A percentile compares a stretch with the other conserved stretches of the same genome.
phyloP scores from a whole-genome alignment of 2,329 filamentous ascomycete genomes.

The Coccinonectria pachysandricola region DNA sequence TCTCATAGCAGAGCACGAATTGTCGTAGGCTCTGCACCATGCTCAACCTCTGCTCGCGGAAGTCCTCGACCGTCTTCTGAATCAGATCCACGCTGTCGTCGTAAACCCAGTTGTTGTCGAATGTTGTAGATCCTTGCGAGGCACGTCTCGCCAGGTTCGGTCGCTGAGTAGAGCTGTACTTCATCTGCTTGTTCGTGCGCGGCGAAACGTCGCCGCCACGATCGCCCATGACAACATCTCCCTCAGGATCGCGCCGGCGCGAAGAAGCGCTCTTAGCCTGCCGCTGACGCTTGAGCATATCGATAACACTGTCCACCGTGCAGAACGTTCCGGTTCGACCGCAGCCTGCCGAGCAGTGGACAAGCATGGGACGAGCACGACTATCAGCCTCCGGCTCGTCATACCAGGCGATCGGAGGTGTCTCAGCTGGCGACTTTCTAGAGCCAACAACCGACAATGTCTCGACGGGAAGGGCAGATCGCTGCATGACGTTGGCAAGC shows the following conservation, averaged over 20 bases:
- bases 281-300: slow-evolving; percentile 87
- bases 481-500: slow-evolving; percentile 68
- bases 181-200: slow-evolving; percentile 12
- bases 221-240: slow-evolving; percentile 36
- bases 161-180: slow-evolving; percentile 11
- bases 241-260: slow-evolving; percentile 24
- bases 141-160: slow-evolving; percentile 8
- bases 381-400: slow-evolving; percentile 49
- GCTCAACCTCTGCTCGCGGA: slow-evolving; percentile 76
- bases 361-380: slow-evolving; percentile 61
- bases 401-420: slow-evolving; percentile 33
- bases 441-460: slow-evolving; percentile 26
- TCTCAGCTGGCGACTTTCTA: slow-evolving; percentile 19
- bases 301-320: slow-evolving; percentile 88
- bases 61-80: slow-evolving; percentile 80
- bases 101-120: slow-evolving; percentile 55
- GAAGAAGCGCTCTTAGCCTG: slow-evolving; percentile 22
- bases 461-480: slow-evolving; percentile 39
- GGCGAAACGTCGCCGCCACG: slow-evolving; percentile 21
- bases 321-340: slow-evolving; percentile 94
- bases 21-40: slow-evolving; percentile 95
- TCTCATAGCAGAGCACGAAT: slow-evolving; percentile 95
- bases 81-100: slow-evolving; percentile 69
- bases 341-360: slow-evolving; percentile 94
- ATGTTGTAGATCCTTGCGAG: slow-evolving; percentile 5